Evolutionary conservation across 306 rosid genomes (phyloP).

Genomic region (Alnus glutinosa): DNA sequence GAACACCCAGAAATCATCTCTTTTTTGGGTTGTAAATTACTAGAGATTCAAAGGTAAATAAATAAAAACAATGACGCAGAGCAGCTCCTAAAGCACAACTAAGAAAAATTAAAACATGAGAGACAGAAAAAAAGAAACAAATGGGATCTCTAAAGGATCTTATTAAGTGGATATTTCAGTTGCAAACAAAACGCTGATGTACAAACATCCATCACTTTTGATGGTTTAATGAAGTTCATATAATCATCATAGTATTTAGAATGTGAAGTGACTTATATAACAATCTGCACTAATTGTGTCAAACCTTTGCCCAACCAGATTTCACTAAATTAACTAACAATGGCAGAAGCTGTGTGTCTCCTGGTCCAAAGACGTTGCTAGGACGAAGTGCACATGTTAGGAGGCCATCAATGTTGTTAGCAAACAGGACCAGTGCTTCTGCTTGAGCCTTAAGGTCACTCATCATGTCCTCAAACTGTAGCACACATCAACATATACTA

Average conservation of each 20-base stretch:
- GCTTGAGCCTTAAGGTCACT: slow-evolving; percentile 88
- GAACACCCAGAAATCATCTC: slow-evolving; percentile 1
- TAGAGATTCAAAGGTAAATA: background rate
- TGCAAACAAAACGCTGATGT: slow-evolving; percentile 3
- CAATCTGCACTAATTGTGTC: slow-evolving; percentile 12
- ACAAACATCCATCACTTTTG: slow-evolving; percentile 21
- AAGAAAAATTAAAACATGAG: slow-evolving; percentile 18
- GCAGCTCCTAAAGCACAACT: slow-evolving; percentile 10
- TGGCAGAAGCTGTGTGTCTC: slow-evolving; percentile 66
- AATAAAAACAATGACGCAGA: slow-evolving; percentile 13
- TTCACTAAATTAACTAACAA: slow-evolving; percentile 56
- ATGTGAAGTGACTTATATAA: background rate
- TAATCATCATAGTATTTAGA: slow-evolving; percentile 5
- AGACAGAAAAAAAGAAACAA: slow-evolving; percentile 1
- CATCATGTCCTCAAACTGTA: slow-evolving; percentile 61
- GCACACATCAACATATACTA: slow-evolving; percentile 24
- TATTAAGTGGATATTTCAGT: slow-evolving; percentile 15
- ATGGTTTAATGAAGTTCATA: slow-evolving; percentile 1
- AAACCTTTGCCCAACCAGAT: slow-evolving; percentile 76
- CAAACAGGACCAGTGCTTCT: slow-evolving; percentile 68
- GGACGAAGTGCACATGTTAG: slow-evolving; percentile 91
- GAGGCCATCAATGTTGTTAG: slow-evolving; percentile 76
- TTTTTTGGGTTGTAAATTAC: background rate
- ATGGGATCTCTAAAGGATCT: background rate
- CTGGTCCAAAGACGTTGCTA: slow-evolving; percentile 84